Base-by-base conservation (phyloP, 2,329 filamentous ascomycete species). In the Cladorrhinum sp. region DNA sequence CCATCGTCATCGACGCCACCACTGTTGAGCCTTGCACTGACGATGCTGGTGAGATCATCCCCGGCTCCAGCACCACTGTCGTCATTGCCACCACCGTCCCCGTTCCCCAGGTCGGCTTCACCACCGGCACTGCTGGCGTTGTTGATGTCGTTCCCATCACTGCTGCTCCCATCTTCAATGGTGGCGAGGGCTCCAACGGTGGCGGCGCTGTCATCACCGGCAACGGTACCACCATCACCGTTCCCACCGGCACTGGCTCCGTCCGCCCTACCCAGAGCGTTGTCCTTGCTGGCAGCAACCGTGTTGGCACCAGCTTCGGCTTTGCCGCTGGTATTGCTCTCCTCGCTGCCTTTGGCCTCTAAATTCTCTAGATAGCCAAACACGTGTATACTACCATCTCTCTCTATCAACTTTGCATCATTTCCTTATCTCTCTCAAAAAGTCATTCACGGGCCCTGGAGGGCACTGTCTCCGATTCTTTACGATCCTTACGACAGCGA, bases 401-500 rank as follows among this genome's bases (percentile, higher is more conserved):
- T 46, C 42, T 46, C n/a, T 46, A 46, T 14, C 36, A 42, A 3
- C 36, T 7, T 42, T 12, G 42, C 42, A 46, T 46, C 42, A 46
- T 56, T 58, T 51, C 51, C 30, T 60, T 57, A 46, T 30, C 21
- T 33, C 9, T 57, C 16, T 57, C 26, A 24, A 58, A 52, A 46
- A 51, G 23, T 53, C 24, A 33, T 49, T 9, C 33, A n/a, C 55
- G 46, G 28, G 52, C 55, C 36, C 46, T 57, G 52, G 55, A 48
- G 33, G 39, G 36, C 56, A 59, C 20, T 51, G 28, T 23, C 24
- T 81, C 74, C 73, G 73, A 77, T 83, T 82, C 79, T 81, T 78
- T 16, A 83, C 81, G 80, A 82, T 84, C 81, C 79, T 83, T 82
- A 81, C 76, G 78, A 81, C 75, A 72, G 54, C 51, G 42, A 46